Base-by-base conservation (phyloP, 176 grass and related monocot genomes). In the Poa pratensis region DNA sequence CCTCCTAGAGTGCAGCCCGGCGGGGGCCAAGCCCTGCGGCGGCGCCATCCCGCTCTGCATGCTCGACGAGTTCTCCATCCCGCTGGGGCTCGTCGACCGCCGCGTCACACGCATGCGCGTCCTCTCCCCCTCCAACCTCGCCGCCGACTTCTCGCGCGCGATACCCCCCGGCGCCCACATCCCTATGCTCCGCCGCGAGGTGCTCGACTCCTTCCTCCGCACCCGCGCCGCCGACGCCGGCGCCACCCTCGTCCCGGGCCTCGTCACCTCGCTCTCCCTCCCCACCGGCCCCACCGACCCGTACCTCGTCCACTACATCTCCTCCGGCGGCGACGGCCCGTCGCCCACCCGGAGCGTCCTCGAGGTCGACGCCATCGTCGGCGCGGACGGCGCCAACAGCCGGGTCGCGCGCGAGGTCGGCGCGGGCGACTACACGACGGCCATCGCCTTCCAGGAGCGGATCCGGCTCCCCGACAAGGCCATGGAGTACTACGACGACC, bases 371-470 rank as follows among this genome's bases (percentile, higher is more conserved):
- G 89, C 92, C 64, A 46, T 98, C 84, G 85, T 98, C 48, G 95
- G 91, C 59, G 95, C 93, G 15, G 95, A 98, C 90, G 93, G 93
- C 62, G 93, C 95, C 18, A 98, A 98, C 86, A 98, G 93, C 84
- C 87, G 91, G 55, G 95, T 98, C 16, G 95, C 95, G 6, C 83
- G 89, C 3, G 86, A 83, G 85, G 88, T 98, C 6, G 87, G 84
- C 8, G 96, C 91, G 2, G 96, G 96, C 13, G 89, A 84, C 73
- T 98, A 98, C 87, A 69, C 93, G n/a, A 95, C 96, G 51, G 96
- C 96, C 35, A 98, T 98, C 74, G 96, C 96, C 66, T 95, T 98
- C 93, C 96, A 98, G 91, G 93, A 98, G 80, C 93, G 95, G 62
- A 89, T 98, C 83, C 91, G 89, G 39, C 91, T 98, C 28, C 93